These are phyloP conservation scores for Byssochlamys sp. DNA, from an alignment of 2,329 filamentous ascomycete species.

Conservation along the genomic window DNA sequence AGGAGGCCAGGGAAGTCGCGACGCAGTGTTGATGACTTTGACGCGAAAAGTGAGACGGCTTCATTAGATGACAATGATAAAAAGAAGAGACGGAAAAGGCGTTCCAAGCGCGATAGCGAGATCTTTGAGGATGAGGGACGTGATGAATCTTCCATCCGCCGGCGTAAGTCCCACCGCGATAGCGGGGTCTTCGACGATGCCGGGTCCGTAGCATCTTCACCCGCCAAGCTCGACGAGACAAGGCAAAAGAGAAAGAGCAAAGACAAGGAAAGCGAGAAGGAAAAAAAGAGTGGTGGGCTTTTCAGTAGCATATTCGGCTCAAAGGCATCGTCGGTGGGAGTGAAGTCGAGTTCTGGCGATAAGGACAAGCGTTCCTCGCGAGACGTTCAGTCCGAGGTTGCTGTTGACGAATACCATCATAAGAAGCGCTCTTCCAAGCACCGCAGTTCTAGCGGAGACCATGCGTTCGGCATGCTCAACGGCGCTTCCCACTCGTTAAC, in stretches of 20 bases:
- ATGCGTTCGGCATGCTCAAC: slow-evolving; percentile 21
- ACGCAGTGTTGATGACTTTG: slow-evolving; percentile 12
- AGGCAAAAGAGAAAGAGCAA: slow-evolving; percentile 22
- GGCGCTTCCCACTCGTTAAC: slow-evolving; percentile 41
- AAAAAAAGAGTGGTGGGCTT: slow-evolving; percentile 23
- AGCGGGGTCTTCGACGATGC: slow-evolving; percentile 26
- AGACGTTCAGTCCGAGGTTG: slow-evolving; percentile 28
- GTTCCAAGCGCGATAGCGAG: slow-evolving; percentile 10
- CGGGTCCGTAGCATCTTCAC: slow-evolving; percentile 25
- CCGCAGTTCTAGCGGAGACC: slow-evolving; percentile 33
- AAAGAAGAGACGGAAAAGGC: slow-evolving; percentile 16
- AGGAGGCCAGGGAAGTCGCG: slow-evolving; percentile 8
- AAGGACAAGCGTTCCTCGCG: slow-evolving; percentile 11
- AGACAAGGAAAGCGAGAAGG: slow-evolving; percentile 19
- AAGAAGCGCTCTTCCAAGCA: slow-evolving; percentile 36
- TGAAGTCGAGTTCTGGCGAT: not conserved
- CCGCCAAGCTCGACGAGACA: slow-evolving; percentile 21
- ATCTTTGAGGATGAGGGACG: not conserved
- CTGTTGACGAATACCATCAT: slow-evolving; percentile 30
- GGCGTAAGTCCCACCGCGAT: slow-evolving; percentile 2
- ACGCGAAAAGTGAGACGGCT: slow-evolving; percentile 13
- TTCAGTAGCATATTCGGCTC: slow-evolving; percentile 31
- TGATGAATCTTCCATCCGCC: not conserved
- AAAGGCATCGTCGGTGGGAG: slow-evolving; percentile 1
- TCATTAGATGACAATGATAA: slow-evolving; percentile 14